Evolutionary conservation across 805 yeast species (phyloP).

Genomic region (Candida morakotiae): DNA sequence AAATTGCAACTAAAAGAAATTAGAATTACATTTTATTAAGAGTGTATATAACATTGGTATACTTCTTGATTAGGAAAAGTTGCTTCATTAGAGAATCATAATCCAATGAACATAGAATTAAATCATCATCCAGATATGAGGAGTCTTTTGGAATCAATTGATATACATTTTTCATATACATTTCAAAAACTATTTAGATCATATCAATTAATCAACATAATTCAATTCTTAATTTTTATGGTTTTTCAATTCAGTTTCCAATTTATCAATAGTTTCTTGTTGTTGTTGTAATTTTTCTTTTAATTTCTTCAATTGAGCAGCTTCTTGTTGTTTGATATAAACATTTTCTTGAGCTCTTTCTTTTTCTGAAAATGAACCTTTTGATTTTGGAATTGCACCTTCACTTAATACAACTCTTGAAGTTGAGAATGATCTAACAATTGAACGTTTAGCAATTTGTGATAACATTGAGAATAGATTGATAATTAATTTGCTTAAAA

Average conservation of each 20-base stretch:
- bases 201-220: too few species aligned
- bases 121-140: too few species aligned
- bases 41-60: too few species aligned
- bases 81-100: too few species aligned
- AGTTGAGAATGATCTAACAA: conserved; percentile 29
- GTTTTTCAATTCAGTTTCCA: conserved; percentile 49
- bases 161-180: too few species aligned
- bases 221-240: conserved; percentile 28
- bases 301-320: conserved; percentile 75
- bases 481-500: not conserved
- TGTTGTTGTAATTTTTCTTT: conserved; percentile 75
- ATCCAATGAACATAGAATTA: too few species aligned
- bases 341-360: conserved; percentile 90
- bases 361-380: conserved; percentile 56
- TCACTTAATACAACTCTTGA: conserved; percentile 22
- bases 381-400: conserved; percentile 19
- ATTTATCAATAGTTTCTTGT: conserved; percentile 51
- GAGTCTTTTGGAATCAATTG: too few species aligned
- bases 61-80: too few species aligned
- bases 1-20: too few species aligned
- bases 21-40: too few species aligned
- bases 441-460: conserved; percentile 13
- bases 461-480: conserved; percentile 16
- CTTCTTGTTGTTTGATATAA: conserved; percentile 85
- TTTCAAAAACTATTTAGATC: too few species aligned